Conservation (phyloP, 176 grass and related monocot species). For the sorghum (Sorghum bicolor) region DNA sequence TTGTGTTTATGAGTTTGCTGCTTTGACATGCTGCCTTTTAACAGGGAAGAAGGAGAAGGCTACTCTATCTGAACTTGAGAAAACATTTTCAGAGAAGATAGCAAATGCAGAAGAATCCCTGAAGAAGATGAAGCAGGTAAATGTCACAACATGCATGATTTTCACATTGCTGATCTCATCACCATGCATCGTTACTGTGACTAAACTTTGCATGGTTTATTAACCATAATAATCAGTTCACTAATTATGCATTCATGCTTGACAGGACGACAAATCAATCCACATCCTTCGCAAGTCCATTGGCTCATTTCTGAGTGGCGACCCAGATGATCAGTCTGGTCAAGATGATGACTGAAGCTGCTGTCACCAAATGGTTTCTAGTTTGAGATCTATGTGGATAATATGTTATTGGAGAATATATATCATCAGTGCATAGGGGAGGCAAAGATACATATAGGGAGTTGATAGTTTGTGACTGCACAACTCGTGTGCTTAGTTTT, state of each 20-base stretch:
- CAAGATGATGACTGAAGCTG: slow-evolving; percentile 54
- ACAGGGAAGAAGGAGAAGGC: slow-evolving; percentile 88
- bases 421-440: not conserved
- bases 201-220: not conserved
- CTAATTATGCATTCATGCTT: slow-evolving; percentile 16
- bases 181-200: not conserved
- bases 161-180: not conserved
- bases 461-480: not conserved
- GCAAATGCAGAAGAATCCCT: slow-evolving; percentile 73
- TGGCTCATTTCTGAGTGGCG: slow-evolving; percentile 62
- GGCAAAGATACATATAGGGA: slow-evolving; percentile 5
- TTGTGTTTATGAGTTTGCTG: not conserved
- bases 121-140: slow-evolving; percentile 87
- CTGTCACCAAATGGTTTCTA: slow-evolving; percentile 4
- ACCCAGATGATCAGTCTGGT: slow-evolving; percentile 75
- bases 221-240: not conserved
- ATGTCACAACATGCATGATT: not conserved
- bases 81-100: slow-evolving; percentile 63
- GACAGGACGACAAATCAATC: slow-evolving; percentile 84
- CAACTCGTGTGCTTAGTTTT: not conserved
- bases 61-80: slow-evolving; percentile 76
- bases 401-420: not conserved
- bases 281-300: slow-evolving; percentile 80
- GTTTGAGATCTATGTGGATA: slow-evolving; percentile 23
- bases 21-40: not conserved